A percentile compares a stretch with the other conserved stretches of the same genome.
Evolutionary conservation across 1,284 basidiomycete genomes (phyloP).

Genomic region (Cryptococcus sp.): DNA sequence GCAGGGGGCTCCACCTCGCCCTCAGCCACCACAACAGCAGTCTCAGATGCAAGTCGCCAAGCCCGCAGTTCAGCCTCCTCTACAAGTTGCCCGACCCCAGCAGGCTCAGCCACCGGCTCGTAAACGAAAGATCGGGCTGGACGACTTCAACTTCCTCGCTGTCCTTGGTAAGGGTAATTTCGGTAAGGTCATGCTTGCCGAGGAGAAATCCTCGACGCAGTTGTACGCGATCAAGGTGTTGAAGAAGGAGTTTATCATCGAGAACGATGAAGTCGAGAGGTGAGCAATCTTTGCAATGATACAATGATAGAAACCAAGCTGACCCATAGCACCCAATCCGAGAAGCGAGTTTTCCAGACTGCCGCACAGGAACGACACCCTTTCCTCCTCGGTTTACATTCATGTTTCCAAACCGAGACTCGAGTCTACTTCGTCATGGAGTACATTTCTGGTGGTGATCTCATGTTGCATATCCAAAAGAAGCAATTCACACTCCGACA

Average conservation of each 20-base stretch:
- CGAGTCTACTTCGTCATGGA: constrained; percentile 85
- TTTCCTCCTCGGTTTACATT: constrained; percentile 93
- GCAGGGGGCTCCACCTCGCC: constrained; percentile 9
- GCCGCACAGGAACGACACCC: constrained; percentile 96
- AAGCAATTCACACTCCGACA: constrained; percentile 73
- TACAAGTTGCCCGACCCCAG: constrained; percentile 4
- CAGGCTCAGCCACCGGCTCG: constrained; percentile 26
- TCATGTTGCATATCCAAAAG: constrained; percentile 77
- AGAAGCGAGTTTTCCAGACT: constrained; percentile 96
- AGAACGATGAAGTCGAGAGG: constrained; percentile 99
- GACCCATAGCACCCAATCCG: constrained; percentile 79
- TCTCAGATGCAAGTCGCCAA: constrained; percentile 10
- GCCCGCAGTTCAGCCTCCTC: background rate
- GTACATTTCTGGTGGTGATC: constrained; percentile 70
- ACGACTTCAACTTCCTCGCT: constrained; percentile 99
- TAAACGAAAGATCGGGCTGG: constrained; percentile 86
- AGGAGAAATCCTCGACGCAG: constrained; percentile 86
- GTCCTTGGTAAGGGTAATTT: constrained; percentile 99
- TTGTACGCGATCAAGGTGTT: constrained; percentile 99
- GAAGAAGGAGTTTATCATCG: constrained; percentile 99
- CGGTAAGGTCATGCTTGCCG: constrained; percentile 99
- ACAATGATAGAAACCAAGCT: constrained; percentile 4
- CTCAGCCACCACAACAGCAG: constrained; percentile 8
- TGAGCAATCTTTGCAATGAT: constrained; percentile 41
- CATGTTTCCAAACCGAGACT: constrained; percentile 99